Percentiles rank a stretch among this genome's conserved stretches.
Evolutionary conservation across 2,329 filamentous ascomycete genomes (phyloP).

Genomic region (Uncinocarpus reesii): DNA sequence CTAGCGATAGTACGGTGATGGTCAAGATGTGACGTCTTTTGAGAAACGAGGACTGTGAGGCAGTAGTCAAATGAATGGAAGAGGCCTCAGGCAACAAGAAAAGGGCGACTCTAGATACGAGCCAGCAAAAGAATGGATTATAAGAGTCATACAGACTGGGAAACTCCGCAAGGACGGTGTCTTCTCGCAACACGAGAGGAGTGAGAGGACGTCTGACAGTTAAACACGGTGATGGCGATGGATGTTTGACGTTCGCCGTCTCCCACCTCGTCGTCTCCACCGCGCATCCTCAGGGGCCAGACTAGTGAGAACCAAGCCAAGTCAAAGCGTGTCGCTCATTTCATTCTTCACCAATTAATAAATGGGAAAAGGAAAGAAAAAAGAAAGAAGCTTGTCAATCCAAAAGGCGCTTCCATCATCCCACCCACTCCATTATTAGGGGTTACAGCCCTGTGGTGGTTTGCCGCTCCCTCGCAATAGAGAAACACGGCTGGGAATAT

Average conservation of each 20-base stretch:
- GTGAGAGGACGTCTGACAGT: constrained; percentile 3
- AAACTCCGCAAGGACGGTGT: not conserved
- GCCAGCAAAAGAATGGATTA: not conserved
- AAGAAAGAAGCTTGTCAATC: not conserved
- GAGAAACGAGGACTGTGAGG: not conserved
- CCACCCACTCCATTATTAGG: too few species aligned
- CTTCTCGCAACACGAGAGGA: not conserved
- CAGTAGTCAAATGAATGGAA: not conserved
- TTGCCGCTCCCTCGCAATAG: too few species aligned
- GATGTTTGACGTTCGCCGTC: constrained; percentile 7
- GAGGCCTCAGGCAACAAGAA: not conserved
- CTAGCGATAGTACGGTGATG: not conserved
- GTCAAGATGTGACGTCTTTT: not conserved
- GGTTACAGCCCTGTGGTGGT: too few species aligned
- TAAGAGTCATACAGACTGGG: not conserved
- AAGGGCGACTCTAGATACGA: not conserved
- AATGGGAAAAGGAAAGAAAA: not conserved
- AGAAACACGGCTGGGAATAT: too few species aligned
- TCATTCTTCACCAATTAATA: not conserved
- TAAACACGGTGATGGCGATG: not conserved
- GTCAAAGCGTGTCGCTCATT: constrained; percentile 1
- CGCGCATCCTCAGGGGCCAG: constrained; percentile 4
- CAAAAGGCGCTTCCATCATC: too few species aligned
- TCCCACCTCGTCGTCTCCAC: constrained; percentile 8
- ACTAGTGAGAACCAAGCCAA: not conserved